phyloP scores from a whole-genome alignment of 208 protist species.

The Lotmaria passim region DNA sequence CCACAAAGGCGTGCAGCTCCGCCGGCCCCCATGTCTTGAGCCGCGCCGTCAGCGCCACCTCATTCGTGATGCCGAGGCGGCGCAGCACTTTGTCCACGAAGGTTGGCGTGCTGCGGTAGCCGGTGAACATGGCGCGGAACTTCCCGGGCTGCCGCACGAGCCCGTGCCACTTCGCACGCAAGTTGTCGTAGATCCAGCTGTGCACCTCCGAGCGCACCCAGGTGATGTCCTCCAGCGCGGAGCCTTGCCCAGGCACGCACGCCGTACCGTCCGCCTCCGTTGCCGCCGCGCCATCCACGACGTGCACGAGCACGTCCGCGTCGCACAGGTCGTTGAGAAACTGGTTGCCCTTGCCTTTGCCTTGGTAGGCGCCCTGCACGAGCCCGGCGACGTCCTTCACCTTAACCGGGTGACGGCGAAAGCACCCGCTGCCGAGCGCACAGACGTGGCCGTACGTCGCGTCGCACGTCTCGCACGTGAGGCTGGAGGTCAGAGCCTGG shows the following conservation, averaged over 20 bases:
- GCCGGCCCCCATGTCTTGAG: slow-evolving; percentile 62
- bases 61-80: slow-evolving; percentile 54
- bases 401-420: slow-evolving; percentile 80
- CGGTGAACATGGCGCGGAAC: slow-evolving; percentile 92
- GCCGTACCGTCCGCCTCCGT: slow-evolving; percentile 90
- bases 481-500: slow-evolving; percentile 9
- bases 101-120: slow-evolving; percentile 82
- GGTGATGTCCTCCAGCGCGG: slow-evolving; percentile 80
- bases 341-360: slow-evolving; percentile 92
- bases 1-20: slow-evolving; percentile 91
- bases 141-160: slow-evolving; percentile 66
- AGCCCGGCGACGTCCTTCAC: slow-evolving; percentile 95
- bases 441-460: slow-evolving; percentile 71
- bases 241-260: slow-evolving; percentile 66
- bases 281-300: slow-evolving; percentile 90
- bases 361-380: slow-evolving; percentile 94
- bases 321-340: slow-evolving; percentile 96
- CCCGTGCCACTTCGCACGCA: slow-evolving; percentile 82
- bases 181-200: slow-evolving; percentile 95
- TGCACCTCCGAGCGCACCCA: slow-evolving; percentile 94
- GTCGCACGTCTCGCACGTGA: slow-evolving; percentile 45
- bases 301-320: slow-evolving; percentile 93
- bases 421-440: slow-evolving; percentile 27
- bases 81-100: slow-evolving; percentile 79
- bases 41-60: slow-evolving; percentile 34